These are phyloP conservation scores for Dipodascus geniculatus DNA, from an alignment of 805 yeast species.

Conservation along the genomic window DNA sequence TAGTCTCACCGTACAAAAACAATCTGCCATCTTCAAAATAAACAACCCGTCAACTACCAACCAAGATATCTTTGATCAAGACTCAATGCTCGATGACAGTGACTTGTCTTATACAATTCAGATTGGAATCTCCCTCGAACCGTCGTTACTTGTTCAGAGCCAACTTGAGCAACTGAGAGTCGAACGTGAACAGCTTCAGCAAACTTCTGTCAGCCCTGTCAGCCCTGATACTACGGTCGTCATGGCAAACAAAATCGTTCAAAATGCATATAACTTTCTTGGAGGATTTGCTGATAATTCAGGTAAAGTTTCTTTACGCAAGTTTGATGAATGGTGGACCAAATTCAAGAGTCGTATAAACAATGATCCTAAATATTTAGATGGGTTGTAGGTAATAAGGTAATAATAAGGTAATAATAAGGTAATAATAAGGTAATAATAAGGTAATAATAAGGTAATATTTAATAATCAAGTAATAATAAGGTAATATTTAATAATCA, in stretches of 20 bases:
- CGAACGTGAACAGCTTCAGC: constrained; percentile 11
- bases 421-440: too few relatives aligned
- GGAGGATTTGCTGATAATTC: constrained; percentile 73
- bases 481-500: too few relatives aligned
- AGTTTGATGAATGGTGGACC: constrained; percentile 89
- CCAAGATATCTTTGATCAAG: constrained; percentile 29
- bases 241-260: constrained; percentile 78
- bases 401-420: too few relatives aligned
- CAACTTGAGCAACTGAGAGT: constrained; percentile 26
- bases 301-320: constrained; percentile 78
- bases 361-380: constrained; percentile 75
- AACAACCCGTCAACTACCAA: constrained; percentile 30
- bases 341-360: constrained; percentile 66
- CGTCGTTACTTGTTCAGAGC: constrained; percentile 48
- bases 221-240: constrained; percentile 39
- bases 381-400: constrained; percentile 23
- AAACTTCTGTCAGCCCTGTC: constrained; percentile 19
- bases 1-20: constrained; percentile 41
- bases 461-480: too few relatives aligned
- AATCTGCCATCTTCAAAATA: constrained; percentile 83
- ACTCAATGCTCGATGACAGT: constrained; percentile 43
- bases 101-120: constrained; percentile 28
- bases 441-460: too few relatives aligned
- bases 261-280: constrained; percentile 82
- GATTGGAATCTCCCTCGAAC: constrained; percentile 88